Percentiles rank a stretch among this genome's conserved stretches.
Evolutionary conservation across 805 yeast genomes (phyloP).

Genomic region (Zygosaccharomyces bisporus): DNA sequence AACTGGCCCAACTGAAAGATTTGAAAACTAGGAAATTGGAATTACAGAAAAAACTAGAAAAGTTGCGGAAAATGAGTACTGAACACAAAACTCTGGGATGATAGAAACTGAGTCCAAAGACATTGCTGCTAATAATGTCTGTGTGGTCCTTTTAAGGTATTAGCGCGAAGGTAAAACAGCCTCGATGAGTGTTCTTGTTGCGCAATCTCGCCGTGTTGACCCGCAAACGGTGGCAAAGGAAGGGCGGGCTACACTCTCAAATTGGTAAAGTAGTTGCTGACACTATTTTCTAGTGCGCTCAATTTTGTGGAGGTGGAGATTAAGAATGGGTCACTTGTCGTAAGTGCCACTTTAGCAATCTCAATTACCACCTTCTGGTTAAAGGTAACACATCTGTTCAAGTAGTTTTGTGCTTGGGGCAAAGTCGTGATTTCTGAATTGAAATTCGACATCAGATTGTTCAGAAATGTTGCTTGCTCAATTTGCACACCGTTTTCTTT

Average conservation of each 20-base stretch:
- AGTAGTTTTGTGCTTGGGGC: conserved; percentile 46
- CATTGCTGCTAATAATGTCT: background rate
- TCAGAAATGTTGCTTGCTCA: conserved; percentile 34
- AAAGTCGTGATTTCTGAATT: conserved; percentile 33
- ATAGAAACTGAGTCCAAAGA: background rate
- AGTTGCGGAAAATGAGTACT: conserved; percentile 4
- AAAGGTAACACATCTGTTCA: conserved; percentile 62
- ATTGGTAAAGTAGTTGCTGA: conserved; percentile 25
- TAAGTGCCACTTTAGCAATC: conserved; percentile 53
- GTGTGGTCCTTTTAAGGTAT: background rate
- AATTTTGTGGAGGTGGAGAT: conserved; percentile 60
- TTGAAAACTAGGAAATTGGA: conserved; percentile 25
- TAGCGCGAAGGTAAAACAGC: too few species aligned
- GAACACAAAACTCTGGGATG: background rate
- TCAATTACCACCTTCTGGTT: conserved; percentile 58
- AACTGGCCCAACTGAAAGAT: conserved; percentile 27
- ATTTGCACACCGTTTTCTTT: conserved; percentile 38
- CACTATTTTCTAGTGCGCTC: conserved; percentile 48
- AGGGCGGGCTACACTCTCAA: conserved; percentile 16
- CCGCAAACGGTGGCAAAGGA: background rate
- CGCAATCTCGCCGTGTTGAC: background rate
- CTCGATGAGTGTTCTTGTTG: background rate
- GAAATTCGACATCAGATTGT: conserved; percentile 36
- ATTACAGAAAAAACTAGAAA: conserved; percentile 18
- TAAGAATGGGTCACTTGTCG: conserved; percentile 64